Conservation (phyloP, 495 filamentous ascomycete genomes). For the Penicillium alfredii region DNA sequence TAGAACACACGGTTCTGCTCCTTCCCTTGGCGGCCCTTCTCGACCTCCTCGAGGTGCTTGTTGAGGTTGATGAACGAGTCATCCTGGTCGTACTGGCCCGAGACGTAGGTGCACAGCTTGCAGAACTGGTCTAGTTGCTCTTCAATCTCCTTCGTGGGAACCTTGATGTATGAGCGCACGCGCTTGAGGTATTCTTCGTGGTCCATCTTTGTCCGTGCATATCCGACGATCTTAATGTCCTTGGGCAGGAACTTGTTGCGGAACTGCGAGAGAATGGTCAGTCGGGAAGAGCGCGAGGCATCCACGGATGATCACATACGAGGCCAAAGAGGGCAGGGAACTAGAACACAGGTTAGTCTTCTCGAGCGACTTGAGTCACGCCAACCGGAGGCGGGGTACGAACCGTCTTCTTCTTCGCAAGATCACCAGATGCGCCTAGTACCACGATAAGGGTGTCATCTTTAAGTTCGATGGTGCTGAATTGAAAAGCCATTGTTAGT, state of each 20-base stretch:
- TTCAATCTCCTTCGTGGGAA: slow-evolving; percentile 95
- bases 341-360: slow-evolving; percentile 43
- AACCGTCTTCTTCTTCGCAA: slow-evolving; percentile 99
- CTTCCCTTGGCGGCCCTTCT: slow-evolving; percentile 58
- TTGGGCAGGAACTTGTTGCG: slow-evolving; percentile 98
- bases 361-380: slow-evolving; percentile 13
- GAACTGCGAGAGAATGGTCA: slow-evolving; percentile 55
- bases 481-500: slow-evolving; percentile 29
- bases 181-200: slow-evolving; percentile 88
- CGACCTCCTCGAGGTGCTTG: slow-evolving; percentile 83
- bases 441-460: slow-evolving; percentile 98
- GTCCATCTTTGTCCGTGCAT: slow-evolving; percentile 99
- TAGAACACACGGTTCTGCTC: slow-evolving; percentile 95
- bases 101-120: slow-evolving; percentile 82
- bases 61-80: slow-evolving; percentile 86
- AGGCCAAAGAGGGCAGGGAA: slow-evolving; percentile 98
- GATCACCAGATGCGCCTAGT: slow-evolving; percentile 92
- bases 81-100: slow-evolving; percentile 95
- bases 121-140: slow-evolving; percentile 89
- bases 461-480: slow-evolving; percentile 85
- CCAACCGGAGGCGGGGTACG: slow-evolving; percentile 26
- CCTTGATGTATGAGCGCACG: slow-evolving; percentile 98
- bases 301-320: slow-evolving; percentile 51
- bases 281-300: slow-evolving; percentile 1
- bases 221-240: slow-evolving; percentile 95